These are phyloP conservation scores for Inonotus hispidus DNA, from an alignment of 1,284 basidiomycete species.

Conservation along the genomic window DNA sequence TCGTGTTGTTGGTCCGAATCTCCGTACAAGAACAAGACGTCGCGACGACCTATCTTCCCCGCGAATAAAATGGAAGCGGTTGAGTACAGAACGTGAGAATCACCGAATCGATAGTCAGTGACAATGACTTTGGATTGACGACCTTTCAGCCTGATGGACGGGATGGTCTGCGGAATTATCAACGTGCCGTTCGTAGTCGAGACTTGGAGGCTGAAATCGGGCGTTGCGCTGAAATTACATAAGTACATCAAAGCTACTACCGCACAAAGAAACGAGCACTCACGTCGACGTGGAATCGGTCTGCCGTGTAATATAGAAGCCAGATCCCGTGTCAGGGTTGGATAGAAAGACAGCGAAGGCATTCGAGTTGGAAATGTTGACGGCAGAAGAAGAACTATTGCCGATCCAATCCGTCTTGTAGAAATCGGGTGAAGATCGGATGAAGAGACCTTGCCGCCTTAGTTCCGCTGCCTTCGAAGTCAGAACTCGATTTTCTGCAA, in stretches of 20 bases:
- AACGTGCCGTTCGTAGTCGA: constrained; percentile 44
- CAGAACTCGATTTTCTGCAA: constrained; percentile 55
- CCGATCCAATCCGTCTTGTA: constrained; percentile 72
- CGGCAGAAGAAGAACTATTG: constrained; percentile 44
- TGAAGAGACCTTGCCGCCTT: constrained; percentile 68
- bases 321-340: constrained; percentile 59
- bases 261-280: constrained; percentile 21
- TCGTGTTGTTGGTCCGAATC: constrained; percentile 57
- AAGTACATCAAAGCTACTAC: not conserved
- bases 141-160: constrained; percentile 53
- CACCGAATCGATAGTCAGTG: constrained; percentile 25
- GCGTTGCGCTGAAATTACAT: constrained; percentile 34
- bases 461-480: constrained; percentile 68
- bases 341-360: constrained; percentile 58
- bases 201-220: constrained; percentile 46
- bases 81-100: constrained; percentile 31
- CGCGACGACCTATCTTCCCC: constrained; percentile 57
- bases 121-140: constrained; percentile 58
- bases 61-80: constrained; percentile 53
- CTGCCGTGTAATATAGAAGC: constrained; percentile 71
- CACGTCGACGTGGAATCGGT: constrained; percentile 60
- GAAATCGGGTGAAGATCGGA: constrained; percentile 69
- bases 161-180: constrained; percentile 47
- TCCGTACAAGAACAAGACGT: constrained; percentile 67
- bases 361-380: constrained; percentile 41